Conservation (phyloP, 1,139 yeast genomes). For the Yamadazyma kanchanaburiensis region DNA sequence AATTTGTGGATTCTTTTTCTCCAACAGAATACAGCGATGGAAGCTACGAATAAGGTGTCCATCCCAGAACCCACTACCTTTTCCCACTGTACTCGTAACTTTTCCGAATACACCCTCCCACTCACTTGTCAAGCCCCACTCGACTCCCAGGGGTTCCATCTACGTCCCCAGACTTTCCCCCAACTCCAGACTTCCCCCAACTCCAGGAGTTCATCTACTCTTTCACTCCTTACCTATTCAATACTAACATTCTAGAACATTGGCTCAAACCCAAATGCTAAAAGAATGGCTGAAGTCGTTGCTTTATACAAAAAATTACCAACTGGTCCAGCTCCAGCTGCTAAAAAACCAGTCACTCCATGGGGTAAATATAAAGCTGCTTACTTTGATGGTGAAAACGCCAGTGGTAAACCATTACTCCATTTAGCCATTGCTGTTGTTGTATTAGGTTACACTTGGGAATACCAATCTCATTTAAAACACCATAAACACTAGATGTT, state of each 20-base stretch:
- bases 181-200: no score
- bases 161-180: no score
- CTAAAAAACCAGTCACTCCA: slow-evolving; percentile 66
- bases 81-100: no score
- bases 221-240: not conserved
- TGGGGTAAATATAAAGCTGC: slow-evolving; percentile 76
- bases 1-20: no score
- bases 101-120: no score
- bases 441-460: slow-evolving; percentile 83
- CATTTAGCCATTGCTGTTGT: slow-evolving; percentile 74
- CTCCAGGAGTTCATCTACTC: not conserved
- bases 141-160: no score
- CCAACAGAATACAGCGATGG: no score
- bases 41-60: no score
- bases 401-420: slow-evolving; percentile 76
- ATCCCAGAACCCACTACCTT: no score
- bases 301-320: slow-evolving; percentile 95
- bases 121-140: no score
- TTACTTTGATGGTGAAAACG: slow-evolving; percentile 75
- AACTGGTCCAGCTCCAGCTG: slow-evolving; percentile 82
- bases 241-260: slow-evolving; percentile 67
- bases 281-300: slow-evolving; percentile 94
- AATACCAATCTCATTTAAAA: slow-evolving; percentile 83
- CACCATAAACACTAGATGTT: slow-evolving; percentile 33
- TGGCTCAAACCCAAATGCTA: slow-evolving; percentile 93